Evolutionary conservation across 2,329 filamentous ascomycete species (phyloP), one percentile per base, ranked within the genome.

Genomic region (Blastomyces percursus): DNA sequence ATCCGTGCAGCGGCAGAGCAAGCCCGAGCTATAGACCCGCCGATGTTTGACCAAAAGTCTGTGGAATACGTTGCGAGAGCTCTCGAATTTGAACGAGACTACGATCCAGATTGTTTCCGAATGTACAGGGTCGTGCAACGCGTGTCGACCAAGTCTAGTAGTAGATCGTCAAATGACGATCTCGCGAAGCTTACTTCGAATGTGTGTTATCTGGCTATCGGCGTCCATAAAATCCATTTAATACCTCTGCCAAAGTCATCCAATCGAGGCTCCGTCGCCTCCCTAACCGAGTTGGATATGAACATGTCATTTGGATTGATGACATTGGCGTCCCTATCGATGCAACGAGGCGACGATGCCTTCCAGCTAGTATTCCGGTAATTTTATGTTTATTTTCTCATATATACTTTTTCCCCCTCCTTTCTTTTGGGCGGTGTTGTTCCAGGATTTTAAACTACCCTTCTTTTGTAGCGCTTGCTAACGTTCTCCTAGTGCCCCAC

Each of bases 81-180:
- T 61, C 76, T 89, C 27, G 86, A 89, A 69, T 79, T 82, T 63
- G 84, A 87, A 65, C 79, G 83, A 62, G 87, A 90, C 71, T 90
- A 89, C 70, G 84, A 88, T 66, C 83, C 86, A 40, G 77, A 81
- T 38, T 82, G 84, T 65, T 89, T 88, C 71, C 82, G 83, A 65
- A 83, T 89, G 67, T 89, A 86, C 75, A 84, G 86, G 64, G 85
- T 88, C 9, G 84, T 88, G 32, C 83, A 86, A 69, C 81, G 86
- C 65, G 79, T 82, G n/a, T 74, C 79, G 14, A 78, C 78, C 66
- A 86, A 86, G 73, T 77, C 79, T 21, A 75, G 77, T 40, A 77
- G 78, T 42, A 78, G 82, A 61, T 81, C 84, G 2, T 87, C 86
- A 8, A 82, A 82, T 19, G 87, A 89, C 64, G 86, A 89, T 67